These are phyloP conservation scores for Chalaropsis thielavioides DNA, from an alignment of 2,329 filamentous ascomycete species.

Conservation along the genomic window DNA sequence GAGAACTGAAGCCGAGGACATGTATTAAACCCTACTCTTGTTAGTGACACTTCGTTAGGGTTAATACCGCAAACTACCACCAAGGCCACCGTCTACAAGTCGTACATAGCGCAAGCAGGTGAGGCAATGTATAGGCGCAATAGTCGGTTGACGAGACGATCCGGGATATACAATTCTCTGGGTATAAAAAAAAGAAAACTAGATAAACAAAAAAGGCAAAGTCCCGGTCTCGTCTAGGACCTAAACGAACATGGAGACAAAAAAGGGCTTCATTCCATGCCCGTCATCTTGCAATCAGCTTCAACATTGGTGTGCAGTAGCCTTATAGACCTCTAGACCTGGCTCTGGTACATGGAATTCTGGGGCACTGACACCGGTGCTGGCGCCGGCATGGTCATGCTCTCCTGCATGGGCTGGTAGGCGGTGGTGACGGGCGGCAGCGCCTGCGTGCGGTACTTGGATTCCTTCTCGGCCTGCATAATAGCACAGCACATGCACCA, in stretches of 20 bases:
- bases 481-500: slow-evolving; percentile 44
- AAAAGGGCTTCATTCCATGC: background rate
- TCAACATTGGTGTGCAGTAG: background rate
- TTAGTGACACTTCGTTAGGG: background rate
- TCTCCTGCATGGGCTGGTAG: slow-evolving; percentile 27
- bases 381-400: slow-evolving; percentile 26
- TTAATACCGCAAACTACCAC: background rate
- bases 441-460: slow-evolving; percentile 23
- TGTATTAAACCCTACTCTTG: background rate
- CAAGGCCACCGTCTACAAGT: background rate
- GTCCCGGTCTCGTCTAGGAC: background rate
- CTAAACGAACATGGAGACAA: background rate
- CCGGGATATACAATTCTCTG: background rate
- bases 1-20: background rate
- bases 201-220: background rate
- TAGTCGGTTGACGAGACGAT: background rate
- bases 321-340: background rate
- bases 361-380: background rate
- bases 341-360: background rate
- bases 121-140: background rate
- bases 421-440: slow-evolving; percentile 23
- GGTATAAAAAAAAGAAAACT: slow-evolving; percentile 5
- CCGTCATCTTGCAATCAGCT: background rate
- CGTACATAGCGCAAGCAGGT: background rate
- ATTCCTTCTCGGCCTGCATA: slow-evolving; percentile 45